Base-by-base conservation (phyloP, 2,329 filamentous ascomycete genomes). In the Didymella arachidicola region DNA sequence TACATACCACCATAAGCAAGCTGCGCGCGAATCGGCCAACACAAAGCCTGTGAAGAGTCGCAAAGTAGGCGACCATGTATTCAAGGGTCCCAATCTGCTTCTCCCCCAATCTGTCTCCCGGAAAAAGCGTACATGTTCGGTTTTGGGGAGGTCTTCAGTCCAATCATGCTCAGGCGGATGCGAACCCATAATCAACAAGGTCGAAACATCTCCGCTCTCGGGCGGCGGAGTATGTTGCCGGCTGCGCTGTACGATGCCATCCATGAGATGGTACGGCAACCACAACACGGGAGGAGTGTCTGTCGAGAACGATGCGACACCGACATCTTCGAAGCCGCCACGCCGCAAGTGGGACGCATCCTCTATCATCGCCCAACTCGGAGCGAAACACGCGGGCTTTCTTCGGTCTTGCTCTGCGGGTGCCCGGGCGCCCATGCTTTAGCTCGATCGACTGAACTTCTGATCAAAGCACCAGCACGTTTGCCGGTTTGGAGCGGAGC, bases 111-210 rank as follows among this genome's bases (percentile, higher is more conserved):
- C 63, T 0, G 65, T 69, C 5, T 63, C 49, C 30, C 66, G 63
- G 53, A 76, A 75, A 61, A 76, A 75, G 59, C 67, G 69, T 14
- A 74, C 66, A 65, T 76, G 72, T 18, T 68, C 65, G 4, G 67
- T 74, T 36, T 72, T 54, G 27, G 70, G 72, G 5, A 76, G 62
- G 30, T 65, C 62, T 27, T 59, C 60, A 4, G 72, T 74, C 73
- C 72, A 76, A 66, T 73, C 71, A 30, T 50, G 46, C 50, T 59
- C 50, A 26, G 22, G 2, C 63, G 69, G 68, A 46, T 32, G 34
- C 46, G 38, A 27, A 46, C 34, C 45, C 41, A 62, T 53, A 29
- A 36, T 58, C 55, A 36, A 54, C 55, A 44, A 32, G 29, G 53
- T 50, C 29, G 44, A 54, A 57, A 57, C 36, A 58, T 53, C 54